These are phyloP conservation scores for Magnaporthiopsis poae DNA, from an alignment of 2,329 filamentous ascomycete species.

Conservation along the genomic window DNA sequence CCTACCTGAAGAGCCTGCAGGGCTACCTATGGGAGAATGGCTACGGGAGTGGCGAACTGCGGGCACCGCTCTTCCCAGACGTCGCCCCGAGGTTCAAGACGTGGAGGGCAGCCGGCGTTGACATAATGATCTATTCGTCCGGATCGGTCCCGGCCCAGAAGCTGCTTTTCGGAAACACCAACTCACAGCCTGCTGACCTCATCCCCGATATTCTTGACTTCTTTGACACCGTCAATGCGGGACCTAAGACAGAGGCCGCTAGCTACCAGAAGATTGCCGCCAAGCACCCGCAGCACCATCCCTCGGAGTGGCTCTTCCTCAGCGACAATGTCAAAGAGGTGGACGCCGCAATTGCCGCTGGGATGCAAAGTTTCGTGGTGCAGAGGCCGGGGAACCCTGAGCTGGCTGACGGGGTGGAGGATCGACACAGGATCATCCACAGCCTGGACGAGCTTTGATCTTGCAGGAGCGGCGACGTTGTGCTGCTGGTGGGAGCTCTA, in stretches of 20 bases:
- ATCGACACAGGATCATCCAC: slow-evolving; percentile 19
- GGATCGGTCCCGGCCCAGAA: slow-evolving; percentile 74
- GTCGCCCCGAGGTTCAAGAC: slow-evolving; percentile 52
- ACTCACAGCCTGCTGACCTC: slow-evolving; percentile 49
- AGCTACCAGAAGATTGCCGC: slow-evolving; percentile 60
- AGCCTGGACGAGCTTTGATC: slow-evolving; percentile 21
- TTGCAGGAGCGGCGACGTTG: background rate
- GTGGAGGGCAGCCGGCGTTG: slow-evolving; percentile 47
- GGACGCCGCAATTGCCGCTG: slow-evolving; percentile 49
- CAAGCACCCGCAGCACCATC: slow-evolving; percentile 33
- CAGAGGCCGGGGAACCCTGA: slow-evolving; percentile 61
- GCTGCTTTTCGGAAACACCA: slow-evolving; percentile 62
- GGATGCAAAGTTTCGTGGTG: slow-evolving; percentile 55
- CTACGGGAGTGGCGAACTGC: slow-evolving; percentile 59
- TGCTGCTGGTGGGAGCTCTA: background rate
- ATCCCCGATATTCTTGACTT: slow-evolving; percentile 51
- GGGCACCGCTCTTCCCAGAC: slow-evolving; percentile 65
- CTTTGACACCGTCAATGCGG: slow-evolving; percentile 76
- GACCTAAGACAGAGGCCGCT: slow-evolving; percentile 54
- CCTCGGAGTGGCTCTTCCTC: slow-evolving; percentile 60
- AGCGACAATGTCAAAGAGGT: slow-evolving; percentile 70
- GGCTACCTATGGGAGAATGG: slow-evolving; percentile 69
- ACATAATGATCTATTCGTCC: slow-evolving; percentile 70
- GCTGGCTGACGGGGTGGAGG: slow-evolving; percentile 35
- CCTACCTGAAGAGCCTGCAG: slow-evolving; percentile 71